These are phyloP conservation scores for Emmonsiellopsis sp. DNA, from an alignment of 2,329 filamentous ascomycete species.

Conservation along the genomic window DNA sequence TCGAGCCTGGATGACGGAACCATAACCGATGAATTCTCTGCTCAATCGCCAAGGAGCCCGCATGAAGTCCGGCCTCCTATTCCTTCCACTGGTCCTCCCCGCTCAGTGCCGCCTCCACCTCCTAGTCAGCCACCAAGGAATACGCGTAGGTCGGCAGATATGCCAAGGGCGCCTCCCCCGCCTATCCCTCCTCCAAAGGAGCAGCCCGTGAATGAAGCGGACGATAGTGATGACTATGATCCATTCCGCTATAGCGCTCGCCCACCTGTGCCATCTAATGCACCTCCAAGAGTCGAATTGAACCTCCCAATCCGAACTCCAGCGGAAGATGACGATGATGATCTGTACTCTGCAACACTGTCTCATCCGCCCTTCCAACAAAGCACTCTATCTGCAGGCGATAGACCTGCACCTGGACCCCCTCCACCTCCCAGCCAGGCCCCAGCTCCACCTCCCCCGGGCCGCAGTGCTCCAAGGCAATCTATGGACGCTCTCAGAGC, in stretches of 20 bases:
- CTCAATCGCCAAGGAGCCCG: constrained; percentile 37
- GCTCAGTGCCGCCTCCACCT: constrained; percentile 55
- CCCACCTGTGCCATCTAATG: constrained; percentile 13
- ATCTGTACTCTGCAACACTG: constrained; percentile 38
- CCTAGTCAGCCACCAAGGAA: constrained; percentile 51
- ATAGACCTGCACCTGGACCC: constrained; percentile 39
- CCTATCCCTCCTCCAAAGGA: constrained; percentile 45
- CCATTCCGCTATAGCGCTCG: constrained; percentile 41
- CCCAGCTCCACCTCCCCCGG: constrained; percentile 35
- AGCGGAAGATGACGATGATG: constrained; percentile 32
- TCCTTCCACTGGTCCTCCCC: constrained; percentile 44
- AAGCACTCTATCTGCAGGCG: constrained; percentile 22
- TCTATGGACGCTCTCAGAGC: constrained; percentile 56
- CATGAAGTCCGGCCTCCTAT: constrained; percentile 39
- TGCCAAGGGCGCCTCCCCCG: constrained; percentile 60
- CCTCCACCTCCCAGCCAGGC: constrained; percentile 30
- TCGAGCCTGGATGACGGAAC: constrained; percentile 64
- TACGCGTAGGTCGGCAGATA: constrained; percentile 57
- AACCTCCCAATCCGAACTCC: constrained; percentile 17
- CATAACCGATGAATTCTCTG: constrained; percentile 44
- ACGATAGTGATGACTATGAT: constrained; percentile 44
- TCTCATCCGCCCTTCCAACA: constrained; percentile 23
- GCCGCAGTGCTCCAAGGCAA: constrained; percentile 39
- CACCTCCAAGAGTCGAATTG: constrained; percentile 8
- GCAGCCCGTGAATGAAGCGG: constrained; percentile 39